Evolutionary conservation across 1,284 basidiomycete genomes (phyloP), one percentile per base, ranked within the genome.

Genomic region (Chalciporus sp.): DNA sequence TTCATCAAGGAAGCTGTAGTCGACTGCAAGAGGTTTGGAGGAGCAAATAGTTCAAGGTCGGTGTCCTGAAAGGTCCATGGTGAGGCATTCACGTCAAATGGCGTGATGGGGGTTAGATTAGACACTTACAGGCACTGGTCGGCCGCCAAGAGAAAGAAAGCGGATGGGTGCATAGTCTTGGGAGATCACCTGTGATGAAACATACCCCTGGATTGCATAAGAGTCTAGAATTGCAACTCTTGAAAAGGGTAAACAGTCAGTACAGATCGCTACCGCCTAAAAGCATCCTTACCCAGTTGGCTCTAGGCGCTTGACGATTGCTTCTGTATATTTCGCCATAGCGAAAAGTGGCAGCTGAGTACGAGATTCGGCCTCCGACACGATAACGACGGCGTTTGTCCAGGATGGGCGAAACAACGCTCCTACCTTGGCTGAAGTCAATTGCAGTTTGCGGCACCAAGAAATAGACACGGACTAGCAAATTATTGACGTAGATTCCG

Each of bases 1-100:
- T 80, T 72, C 47, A 85, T 63, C 55, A 86, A 75, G 4, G 85
- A 73, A 1, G 85, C 82, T 1, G 82, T 76, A 1, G 82, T 80
- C 3, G 78, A 75, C 57, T 80, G 81, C 29, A 86, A 62, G 37
- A 87, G 73, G 58, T 87, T 87, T 11, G 85, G 85, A 6, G 84
- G 80, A 3, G 72, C 63, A 52, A 83, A 85, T 3, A 65, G 66
- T 46, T 75, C 57, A 2, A 72, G 65, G 19, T 44, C 49, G 16
- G 52, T 28, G 47, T 65, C 56, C 67, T 68, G 31, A 42, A 11
- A 37, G 16, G 31, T 37, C n/a, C 16, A 33, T 41, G 44, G 33
- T 7, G 45, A 57, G 46, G 16, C 16, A 44, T 16, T 19, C 2
- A 1, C 44, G 35, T 23, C 7, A 16, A 4, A 39, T 7, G 23